Base-by-base conservation (phyloP, 179 eudicot species). In the Heliamphora pulchella region DNA sequence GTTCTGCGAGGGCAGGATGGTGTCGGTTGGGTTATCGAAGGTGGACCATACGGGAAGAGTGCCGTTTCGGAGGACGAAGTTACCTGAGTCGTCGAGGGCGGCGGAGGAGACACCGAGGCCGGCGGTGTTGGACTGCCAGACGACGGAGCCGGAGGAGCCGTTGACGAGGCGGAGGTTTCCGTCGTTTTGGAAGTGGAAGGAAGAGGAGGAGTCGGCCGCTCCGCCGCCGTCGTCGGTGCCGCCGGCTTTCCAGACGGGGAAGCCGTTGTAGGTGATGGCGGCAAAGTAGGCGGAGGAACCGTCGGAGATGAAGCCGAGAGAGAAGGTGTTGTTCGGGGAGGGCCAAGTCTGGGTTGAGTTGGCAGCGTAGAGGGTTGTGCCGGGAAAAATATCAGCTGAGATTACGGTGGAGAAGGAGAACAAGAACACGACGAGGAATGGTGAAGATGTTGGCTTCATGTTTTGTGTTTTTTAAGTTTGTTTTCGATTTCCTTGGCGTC, bases 11-110 rank as follows among this genome's bases (percentile, higher is more conserved):
- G 90, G 91, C 5, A 93, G 84, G n/a, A 94, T 73, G 0, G 91
- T 82, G 78, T 91, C 91, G 46, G 93, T 90, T 0, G 97, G 98
- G 74, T 91, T 79, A 69, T 89, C 94, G 75, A 91, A 94, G 61
- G 85, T 87, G 31, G 91, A 81, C 98, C 98, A 94, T 13, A 88
- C 70, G 15, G 85, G 18, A 50, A 74, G 15, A 9, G 89, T 84
- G 20, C 86, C 79, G 57, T 89, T 93, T 54, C 75, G 78, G 8
- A 93, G 87, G 0, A 84, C 62, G 17, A 94, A 89, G 51, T 93
- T 89, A 65, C 98, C 97, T 4, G 85, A 78, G 65, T 94, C 89
- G 13, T 87, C 87, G 13, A 94, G 83, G 3, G 80, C 58, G 10
- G 91, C 94, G 15, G 86, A 76, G 9, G 91, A 59, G 47, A 94